Evolutionary conservation across 31 red algal genomes (phyloP).

Genomic region (Asparagopsis taxiformis): DNA sequence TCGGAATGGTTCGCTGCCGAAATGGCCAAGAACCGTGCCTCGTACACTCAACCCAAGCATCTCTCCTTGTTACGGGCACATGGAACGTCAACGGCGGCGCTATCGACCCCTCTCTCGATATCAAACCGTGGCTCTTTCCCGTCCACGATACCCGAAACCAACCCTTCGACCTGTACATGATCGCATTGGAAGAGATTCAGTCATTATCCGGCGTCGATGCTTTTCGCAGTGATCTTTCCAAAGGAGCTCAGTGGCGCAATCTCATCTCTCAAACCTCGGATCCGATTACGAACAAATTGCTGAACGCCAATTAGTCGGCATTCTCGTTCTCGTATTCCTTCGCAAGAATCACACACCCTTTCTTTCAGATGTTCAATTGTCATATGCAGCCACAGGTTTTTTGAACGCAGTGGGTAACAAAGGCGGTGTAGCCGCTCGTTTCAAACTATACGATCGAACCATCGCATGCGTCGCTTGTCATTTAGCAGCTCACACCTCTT

Average conservation of each 20-base stretch:
- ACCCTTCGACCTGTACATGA: conserved; percentile 71
- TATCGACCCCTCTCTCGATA: conserved; percentile 24
- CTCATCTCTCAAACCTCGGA: conserved; percentile 56
- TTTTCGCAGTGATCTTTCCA: conserved; percentile 62
- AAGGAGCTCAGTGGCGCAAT: conserved; percentile 67
- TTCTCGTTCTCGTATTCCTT: conserved; percentile 85
- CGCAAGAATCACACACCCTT: conserved; percentile 67
- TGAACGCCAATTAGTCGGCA: conserved; percentile 88
- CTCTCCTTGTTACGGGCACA: conserved; percentile 89
- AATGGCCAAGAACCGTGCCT: conserved; percentile 33
- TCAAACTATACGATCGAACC: conserved; percentile 81
- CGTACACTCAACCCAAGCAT: conserved; percentile 46
- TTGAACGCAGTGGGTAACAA: conserved; percentile 91
- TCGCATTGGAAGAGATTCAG: conserved; percentile 96
- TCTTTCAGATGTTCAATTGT: conserved; percentile 64
- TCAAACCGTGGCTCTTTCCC: conserved; percentile 58
- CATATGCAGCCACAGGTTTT: conserved; percentile 87
- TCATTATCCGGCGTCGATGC: conserved; percentile 78
- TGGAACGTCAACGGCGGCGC: conserved; percentile 94
- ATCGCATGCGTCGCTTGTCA: conserved; percentile 89
- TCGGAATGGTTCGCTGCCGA: conserved; percentile 38
- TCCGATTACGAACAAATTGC: conserved; percentile 61
- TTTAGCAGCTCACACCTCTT: conserved; percentile 81
- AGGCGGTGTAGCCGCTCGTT: conserved; percentile 87
- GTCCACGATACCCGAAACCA: conserved; percentile 10